Base-by-base conservation (phyloP, 352 stramenopile species). In the Phytophthora boehmeriae region DNA sequence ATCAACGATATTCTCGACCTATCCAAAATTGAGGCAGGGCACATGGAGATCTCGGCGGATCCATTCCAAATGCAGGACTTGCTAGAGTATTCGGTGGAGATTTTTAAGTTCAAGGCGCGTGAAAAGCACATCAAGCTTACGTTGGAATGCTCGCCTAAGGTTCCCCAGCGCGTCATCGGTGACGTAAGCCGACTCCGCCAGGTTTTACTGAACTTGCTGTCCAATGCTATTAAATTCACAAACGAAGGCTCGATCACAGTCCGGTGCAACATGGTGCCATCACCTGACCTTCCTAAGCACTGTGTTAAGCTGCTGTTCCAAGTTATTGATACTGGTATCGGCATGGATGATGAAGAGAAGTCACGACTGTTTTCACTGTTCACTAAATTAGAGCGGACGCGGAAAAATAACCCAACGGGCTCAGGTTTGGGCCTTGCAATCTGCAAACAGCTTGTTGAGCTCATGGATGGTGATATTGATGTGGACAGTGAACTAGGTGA, bases 1-100 rank as follows among this genome's bases (percentile, higher is more conserved):
- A 90, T 90, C 60, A 90, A 96, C 66, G 87, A 96, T 54, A 96
- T 96, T 50, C 76, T 96, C 14, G 87, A 96, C 66, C 71, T 95
- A 41, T 95, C 89, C 4, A 93, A 93, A 64, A 97, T 97, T 73
- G 92, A 98, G 77, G 90, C 93, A 17, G 90, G 90, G 0, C 93
- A 90, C 67, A 80, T 88, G 74, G 77, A 92, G 60, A 81, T 95
- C 61, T 83, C 80, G 57, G 72, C 79, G 46, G 80, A 96, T 71
- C 86, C 77, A 53, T 84, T 86, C 59, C 70, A 94, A 61, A 78
- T 96, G 74, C 54, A 88, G 52, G 83, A 89, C 22, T 28, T 83
- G 46, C 50, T 89, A 16, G 85, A 96, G 36, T 88, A 92, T 54
- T 86, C 83, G 19, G 76, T 88, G 34, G 88, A 97, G 42, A 87